Base-by-base conservation (phyloP, 2,329 filamentous ascomycete species). In the Seiridium cupressi region DNA sequence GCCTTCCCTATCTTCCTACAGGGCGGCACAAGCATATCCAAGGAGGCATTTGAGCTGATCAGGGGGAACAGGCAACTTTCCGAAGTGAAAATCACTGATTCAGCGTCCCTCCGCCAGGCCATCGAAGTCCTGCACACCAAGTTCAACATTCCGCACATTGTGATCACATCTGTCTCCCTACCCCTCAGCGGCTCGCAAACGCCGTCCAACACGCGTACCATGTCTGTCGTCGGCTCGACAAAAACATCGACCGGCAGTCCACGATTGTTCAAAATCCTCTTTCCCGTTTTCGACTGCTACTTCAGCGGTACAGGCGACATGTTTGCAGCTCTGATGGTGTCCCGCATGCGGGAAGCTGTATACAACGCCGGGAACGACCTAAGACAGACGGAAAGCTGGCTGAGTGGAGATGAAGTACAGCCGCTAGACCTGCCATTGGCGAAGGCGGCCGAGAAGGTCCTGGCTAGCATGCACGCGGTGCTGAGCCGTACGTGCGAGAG, bases 241-340 rank as follows among this genome's bases (percentile, higher is more conserved):
- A 84, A 84, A 59, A 88, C 84, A 2, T 80, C 80, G 1, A 77
- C 82, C 58, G 84, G 86, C 64, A 81, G 81, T 47, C 87, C 94
- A 0, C 89, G 95, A n/a, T 83, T 94, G 57, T 99, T 98, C 81
- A 88, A 89, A 69, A 89, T 98, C 69, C 87, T 90, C 59, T 92
- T 97, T 60, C 93, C 94, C 0, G 86, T 89, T 35, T 88, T 97
- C 61, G 91, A 97, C 71, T 91, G 93, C 76, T 97, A 95, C 81
- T 99, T 98, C 77, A 93, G 90, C 68, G 95, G 95, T 46, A 98
- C 96, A 0, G 95, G 95, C 51, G 95, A 99, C 78, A 97, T 99
- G 94, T 98, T 99, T 72, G 94, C 93, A 36, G 94, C 94, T 6
- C 82, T 99, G 51, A 93, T 92, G 71, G 87, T 97, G 1, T 91